phyloP scores from a whole-genome alignment of 495 filamentous ascomycete genomes.

The Penicillium soppii region DNA sequence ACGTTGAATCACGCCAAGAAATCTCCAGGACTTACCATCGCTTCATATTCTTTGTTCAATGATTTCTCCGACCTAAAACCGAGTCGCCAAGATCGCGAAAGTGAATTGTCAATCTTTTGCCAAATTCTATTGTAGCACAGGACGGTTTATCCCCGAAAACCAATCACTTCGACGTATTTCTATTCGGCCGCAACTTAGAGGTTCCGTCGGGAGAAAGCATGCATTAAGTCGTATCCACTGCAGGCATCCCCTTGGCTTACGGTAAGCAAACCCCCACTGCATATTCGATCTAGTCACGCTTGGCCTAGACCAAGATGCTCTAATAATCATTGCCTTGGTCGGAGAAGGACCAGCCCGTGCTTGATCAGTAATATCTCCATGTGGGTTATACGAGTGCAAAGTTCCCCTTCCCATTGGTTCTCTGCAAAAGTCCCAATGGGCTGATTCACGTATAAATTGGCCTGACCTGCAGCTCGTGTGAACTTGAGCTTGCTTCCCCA shows the following conservation, averaged over 20 bases:
- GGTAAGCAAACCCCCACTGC: slow-evolving; percentile 1
- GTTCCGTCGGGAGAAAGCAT: background rate
- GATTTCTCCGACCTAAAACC: background rate
- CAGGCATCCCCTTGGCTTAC: slow-evolving; percentile 3
- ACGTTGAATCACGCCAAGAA: slow-evolving; percentile 11
- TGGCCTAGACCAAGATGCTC: background rate
- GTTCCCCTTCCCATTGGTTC: slow-evolving; percentile 1
- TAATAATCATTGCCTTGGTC: slow-evolving; percentile 7
- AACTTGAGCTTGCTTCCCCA: background rate
- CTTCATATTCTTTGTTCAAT: background rate
- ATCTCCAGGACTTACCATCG: background rate
- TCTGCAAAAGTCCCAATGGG: background rate
- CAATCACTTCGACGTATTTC: background rate
- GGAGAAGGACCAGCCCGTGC: slow-evolving; percentile 1
- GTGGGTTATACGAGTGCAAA: background rate
- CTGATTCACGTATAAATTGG: background rate
- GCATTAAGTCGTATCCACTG: no score
- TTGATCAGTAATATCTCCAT: background rate
- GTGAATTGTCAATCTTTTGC: background rate
- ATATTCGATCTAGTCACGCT: slow-evolving; percentile 3
- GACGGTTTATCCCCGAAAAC: background rate
- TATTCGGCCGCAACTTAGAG: background rate
- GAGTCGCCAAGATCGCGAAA: background rate
- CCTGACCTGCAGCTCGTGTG: background rate
- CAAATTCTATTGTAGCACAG: background rate